A percentile compares a stretch with the other conserved stretches of the same genome.
These are phyloP conservation scores for Fraxinus sp. DNA, from an alignment of 305 asterid species.

Conservation along the genomic window DNA sequence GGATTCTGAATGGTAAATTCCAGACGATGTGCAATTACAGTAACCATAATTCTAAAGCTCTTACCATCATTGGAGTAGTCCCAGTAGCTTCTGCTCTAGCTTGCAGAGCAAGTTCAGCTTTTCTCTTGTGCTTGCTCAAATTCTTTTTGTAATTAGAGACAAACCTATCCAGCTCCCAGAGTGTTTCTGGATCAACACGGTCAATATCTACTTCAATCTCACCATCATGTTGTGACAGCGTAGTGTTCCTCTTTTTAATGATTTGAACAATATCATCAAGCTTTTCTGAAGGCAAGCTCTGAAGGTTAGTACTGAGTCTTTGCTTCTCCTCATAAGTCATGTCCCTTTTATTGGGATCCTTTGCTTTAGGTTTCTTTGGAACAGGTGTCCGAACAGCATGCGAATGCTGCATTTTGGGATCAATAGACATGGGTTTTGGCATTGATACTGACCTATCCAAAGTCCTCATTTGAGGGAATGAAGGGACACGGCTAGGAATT, in stretches of 20 bases:
- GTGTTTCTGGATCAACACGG: conserved; percentile 50
- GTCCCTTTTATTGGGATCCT: conserved; percentile 47
- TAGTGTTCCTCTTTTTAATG: conserved; percentile 40
- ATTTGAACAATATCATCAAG: conserved; percentile 51
- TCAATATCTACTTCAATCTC: conserved; percentile 56
- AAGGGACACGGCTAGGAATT: conserved; percentile 16
- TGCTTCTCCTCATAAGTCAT: conserved; percentile 51
- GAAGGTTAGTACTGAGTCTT: conserved; percentile 45
- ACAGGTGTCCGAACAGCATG: conserved; percentile 35
- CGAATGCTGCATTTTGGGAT: conserved; percentile 26
- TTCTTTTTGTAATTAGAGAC: conserved; percentile 47
- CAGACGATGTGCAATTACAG: neutral
- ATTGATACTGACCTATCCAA: conserved; percentile 36
- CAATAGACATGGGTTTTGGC: conserved; percentile 18
- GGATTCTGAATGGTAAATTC: neutral
- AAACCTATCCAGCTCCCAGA: conserved; percentile 59
- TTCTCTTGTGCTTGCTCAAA: conserved; percentile 43
- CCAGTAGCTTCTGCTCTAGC: conserved; percentile 29
- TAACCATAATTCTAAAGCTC: conserved; percentile 6
- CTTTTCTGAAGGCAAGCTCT: conserved; percentile 47
- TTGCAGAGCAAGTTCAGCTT: conserved; percentile 43
- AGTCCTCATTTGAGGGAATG: conserved; percentile 32
- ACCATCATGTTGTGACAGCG: conserved; percentile 38
- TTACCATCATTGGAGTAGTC: conserved; percentile 30
- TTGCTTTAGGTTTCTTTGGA: conserved; percentile 52